phyloP scores from a whole-genome alignment of 169 alveolate genomes.

The Plasmodium chabaudi region DNA sequence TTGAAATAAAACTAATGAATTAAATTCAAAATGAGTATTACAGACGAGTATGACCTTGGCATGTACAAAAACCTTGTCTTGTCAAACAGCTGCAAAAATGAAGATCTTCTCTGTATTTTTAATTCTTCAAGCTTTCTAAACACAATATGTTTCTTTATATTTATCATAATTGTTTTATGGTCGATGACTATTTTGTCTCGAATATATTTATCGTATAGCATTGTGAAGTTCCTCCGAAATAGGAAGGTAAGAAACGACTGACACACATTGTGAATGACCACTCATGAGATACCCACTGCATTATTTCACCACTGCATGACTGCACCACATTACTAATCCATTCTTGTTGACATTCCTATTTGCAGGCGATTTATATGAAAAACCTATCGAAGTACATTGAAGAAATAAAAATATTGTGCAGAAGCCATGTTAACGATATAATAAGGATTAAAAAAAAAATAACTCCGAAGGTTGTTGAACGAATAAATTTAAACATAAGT shows the following conservation, averaged over 20 bases:
- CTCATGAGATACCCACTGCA: too few relatives aligned
- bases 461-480: constrained; percentile 30
- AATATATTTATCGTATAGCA: constrained; percentile 24
- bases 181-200: constrained; percentile 13
- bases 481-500: constrained; percentile 31
- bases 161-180: constrained; percentile 41
- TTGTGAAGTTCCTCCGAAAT: constrained; percentile 34
- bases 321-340: neutral
- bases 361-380: constrained; percentile 55
- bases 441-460: constrained; percentile 56
- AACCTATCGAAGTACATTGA: constrained; percentile 32
- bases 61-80: constrained; percentile 53
- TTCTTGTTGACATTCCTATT: neutral
- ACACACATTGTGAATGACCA: too few relatives aligned
- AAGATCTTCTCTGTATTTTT: constrained; percentile 31
- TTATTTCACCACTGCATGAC: neutral
- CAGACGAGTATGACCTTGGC: constrained; percentile 51
- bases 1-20: too few relatives aligned
- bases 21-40: constrained; percentile 25
- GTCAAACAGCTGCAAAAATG: constrained; percentile 61
- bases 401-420: constrained; percentile 39
- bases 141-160: constrained; percentile 36
- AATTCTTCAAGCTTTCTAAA: constrained; percentile 43
- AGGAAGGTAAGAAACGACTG: constrained; percentile 15
- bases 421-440: constrained; percentile 62